Percentiles rank a stretch among this genome's conserved stretches.
These are phyloP conservation scores for Lenzites betulinus DNA, from an alignment of 768 basidiomycete genomes.

Conservation along the genomic window DNA sequence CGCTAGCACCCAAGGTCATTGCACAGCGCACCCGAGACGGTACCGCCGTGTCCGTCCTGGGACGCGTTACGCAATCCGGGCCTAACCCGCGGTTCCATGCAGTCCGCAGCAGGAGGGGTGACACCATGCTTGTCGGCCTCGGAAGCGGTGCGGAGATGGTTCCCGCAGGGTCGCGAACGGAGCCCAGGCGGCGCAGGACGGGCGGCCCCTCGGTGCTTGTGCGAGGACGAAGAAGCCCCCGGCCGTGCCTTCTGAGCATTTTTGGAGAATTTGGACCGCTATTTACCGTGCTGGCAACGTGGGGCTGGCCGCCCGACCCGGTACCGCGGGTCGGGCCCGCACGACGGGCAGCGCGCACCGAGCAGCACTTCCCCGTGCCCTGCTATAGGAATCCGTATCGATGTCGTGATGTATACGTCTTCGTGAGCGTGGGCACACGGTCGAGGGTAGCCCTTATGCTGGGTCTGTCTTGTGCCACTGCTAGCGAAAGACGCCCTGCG, in stretches of 20 bases:
- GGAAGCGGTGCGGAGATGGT: background rate
- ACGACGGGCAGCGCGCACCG: background rate
- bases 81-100: background rate
- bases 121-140: background rate
- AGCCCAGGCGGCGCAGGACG: background rate
- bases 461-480: too few relatives aligned
- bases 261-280: conserved; percentile 12
- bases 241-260: background rate
- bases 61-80: background rate
- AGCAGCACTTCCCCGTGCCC: background rate
- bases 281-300: background rate
- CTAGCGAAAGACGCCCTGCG: too few relatives aligned
- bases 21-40: background rate
- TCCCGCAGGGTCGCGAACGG: too few relatives aligned
- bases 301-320: background rate
- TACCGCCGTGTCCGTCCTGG: background rate
- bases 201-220: background rate
- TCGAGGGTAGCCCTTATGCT: too few relatives aligned
- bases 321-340: conserved; percentile 7
- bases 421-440: background rate
- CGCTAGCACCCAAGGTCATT: background rate
- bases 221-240: background rate
- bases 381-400: background rate
- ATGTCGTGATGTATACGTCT: conserved; percentile 1
- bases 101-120: background rate